Conservation (phyloP, 2,329 filamentous ascomycete species). For the Plectosphaerella plurivora region DNA sequence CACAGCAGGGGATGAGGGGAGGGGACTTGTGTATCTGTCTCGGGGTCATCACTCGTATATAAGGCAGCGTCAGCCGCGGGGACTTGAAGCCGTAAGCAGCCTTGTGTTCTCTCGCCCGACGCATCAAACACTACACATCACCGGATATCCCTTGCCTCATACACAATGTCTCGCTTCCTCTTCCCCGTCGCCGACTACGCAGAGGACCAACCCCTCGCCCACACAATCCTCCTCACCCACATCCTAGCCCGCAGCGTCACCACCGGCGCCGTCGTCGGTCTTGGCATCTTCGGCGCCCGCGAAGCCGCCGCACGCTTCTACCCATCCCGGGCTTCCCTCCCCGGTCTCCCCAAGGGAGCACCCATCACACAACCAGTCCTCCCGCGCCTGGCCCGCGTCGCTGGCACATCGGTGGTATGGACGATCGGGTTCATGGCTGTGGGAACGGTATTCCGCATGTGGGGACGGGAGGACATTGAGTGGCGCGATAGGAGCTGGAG, state of each 20-base stretch:
- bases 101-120: too few relatives aligned
- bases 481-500: conserved; percentile 63
- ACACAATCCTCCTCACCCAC: conserved; percentile 54
- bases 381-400: conserved; percentile 35
- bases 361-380: conserved; percentile 12
- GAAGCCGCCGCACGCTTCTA: conserved; percentile 19
- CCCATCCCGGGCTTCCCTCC: background rate
- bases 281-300: conserved; percentile 29
- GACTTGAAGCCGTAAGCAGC: too few relatives aligned
- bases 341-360: background rate
- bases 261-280: conserved; percentile 44
- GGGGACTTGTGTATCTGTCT: too few relatives aligned
- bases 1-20: too few relatives aligned
- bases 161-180: conserved; percentile 49
- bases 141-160: background rate
- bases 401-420: conserved; percentile 39
- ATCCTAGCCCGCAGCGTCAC: conserved; percentile 53
- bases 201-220: conserved; percentile 56
- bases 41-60: too few relatives aligned
- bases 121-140: too few relatives aligned
- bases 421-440: conserved; percentile 38
- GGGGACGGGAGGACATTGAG: conserved; percentile 52
- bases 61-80: too few relatives aligned
- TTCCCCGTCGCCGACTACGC: conserved; percentile 53
- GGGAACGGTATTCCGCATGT: conserved; percentile 46